These are phyloP conservation scores for Agrostemma githago DNA, from an alignment of 148 eudicot species.

Conservation along the genomic window DNA sequence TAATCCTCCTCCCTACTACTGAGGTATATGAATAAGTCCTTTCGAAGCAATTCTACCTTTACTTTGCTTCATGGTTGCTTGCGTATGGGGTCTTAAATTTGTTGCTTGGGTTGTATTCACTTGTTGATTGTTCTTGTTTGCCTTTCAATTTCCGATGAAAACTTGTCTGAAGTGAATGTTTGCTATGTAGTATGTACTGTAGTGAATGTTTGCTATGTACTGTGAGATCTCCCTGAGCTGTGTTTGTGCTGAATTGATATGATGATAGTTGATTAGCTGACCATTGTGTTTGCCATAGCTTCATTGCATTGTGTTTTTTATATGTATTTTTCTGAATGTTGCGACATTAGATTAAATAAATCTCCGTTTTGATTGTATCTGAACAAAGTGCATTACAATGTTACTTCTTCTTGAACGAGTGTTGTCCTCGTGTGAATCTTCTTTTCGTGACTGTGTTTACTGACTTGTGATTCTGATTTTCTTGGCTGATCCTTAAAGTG, in stretches of 20 bases:
- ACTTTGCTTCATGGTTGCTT: slow-evolving; percentile 10
- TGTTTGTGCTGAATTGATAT: not conserved
- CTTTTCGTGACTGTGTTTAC: not conserved
- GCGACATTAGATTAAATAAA: not conserved
- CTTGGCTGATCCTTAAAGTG: not conserved
- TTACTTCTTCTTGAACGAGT: not conserved
- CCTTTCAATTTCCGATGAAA: not conserved
- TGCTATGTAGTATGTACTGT: no score
- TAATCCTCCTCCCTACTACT: slow-evolving; percentile 50
- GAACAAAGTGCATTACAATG: not conserved
- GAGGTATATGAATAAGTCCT: slow-evolving; percentile 38
- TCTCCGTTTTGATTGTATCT: not conserved
- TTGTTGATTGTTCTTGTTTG: not conserved
- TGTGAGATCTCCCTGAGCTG: not conserved
- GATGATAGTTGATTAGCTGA: not conserved
- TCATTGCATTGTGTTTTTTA: not conserved
- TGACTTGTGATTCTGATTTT: no score
- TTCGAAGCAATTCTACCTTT: not conserved
- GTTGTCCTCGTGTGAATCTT: not conserved
- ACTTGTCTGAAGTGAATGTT: not conserved
- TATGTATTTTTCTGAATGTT: not conserved
- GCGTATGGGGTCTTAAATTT: not conserved
- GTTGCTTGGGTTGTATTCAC: not conserved
- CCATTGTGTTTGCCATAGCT: not conserved
- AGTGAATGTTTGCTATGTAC: not conserved